Evolutionary conservation across 306 rosid genomes (phyloP), one percentile per base, ranked within the genome.

Genomic region (Pterocarpus santalinus): DNA sequence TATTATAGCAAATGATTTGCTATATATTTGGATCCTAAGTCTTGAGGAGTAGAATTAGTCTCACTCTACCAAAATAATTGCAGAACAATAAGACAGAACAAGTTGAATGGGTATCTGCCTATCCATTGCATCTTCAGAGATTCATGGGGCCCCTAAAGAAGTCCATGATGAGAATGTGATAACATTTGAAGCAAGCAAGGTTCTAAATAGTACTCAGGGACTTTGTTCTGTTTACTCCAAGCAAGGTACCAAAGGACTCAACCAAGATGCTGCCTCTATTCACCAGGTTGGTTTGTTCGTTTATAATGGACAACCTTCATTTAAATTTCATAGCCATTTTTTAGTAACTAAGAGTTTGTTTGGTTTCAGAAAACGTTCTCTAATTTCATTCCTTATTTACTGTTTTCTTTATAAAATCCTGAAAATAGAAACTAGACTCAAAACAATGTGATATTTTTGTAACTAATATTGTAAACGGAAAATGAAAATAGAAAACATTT

Each of bases 201-300:
- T 57, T 51, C 33, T 51, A 22, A 43, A 16, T 28, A 87, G 72
- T 43, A 63, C 3, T 85, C 72, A 56, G 12, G 74, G 52, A 30
- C 80, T 75, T 15, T 77, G 80, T 17, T 91, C 94, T 73, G 84
- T 85, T 78, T 85, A 73, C 79, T 88, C 98, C 36, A 83, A 63
- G 55, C 84, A 71, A 73, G 98, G 97, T 28, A 73, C 73, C 84
- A 91, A 90, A 87, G 93, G 97, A 30, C 58, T 86, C 61, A 94
- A 94, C 84, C 98, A 94, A 86, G 93, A 94, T 82, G 86, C 91
- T 73, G 97, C 92, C 35, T 83, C 90, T 68, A 78, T 87, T 71
- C 69, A 82, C 83, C 86, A 87, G 91, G 98, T 94, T 84, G 64
- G 90, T 91, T 81, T 55, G 71, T 93, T 80, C 49, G 67, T 34